Percentiles rank a stretch among this genome's conserved stretches.
phyloP scores from a whole-genome alignment of 441 rosid genomes.

The Erysimum cheiri region DNA sequence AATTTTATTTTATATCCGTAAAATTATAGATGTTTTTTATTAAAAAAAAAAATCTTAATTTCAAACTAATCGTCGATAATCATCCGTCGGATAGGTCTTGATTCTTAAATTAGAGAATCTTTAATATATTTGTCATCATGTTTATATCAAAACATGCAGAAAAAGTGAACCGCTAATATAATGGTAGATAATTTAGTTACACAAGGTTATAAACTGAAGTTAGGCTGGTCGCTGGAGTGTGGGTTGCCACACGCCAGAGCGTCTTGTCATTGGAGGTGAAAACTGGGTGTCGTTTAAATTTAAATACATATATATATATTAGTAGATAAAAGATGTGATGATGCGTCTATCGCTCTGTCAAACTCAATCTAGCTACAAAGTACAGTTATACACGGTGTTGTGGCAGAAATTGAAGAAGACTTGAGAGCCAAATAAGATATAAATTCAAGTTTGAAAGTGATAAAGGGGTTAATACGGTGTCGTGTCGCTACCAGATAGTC shows the following conservation, averaged over 20 bases:
- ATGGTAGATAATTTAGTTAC: background rate
- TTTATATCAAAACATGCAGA: background rate
- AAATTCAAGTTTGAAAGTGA: conserved; percentile 9
- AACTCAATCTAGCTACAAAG: conserved; percentile 35
- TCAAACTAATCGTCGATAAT: conserved; percentile 1
- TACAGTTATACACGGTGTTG: conserved; percentile 32
- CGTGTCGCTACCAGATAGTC: conserved; percentile 39
- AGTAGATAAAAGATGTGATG: conserved; percentile 22
- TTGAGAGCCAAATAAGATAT: conserved; percentile 5
- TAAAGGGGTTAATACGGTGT: conserved; percentile 30
- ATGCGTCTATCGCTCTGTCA: conserved; percentile 43
- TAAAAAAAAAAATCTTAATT: background rate
- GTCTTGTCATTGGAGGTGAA: conserved; percentile 37
- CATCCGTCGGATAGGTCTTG: background rate
- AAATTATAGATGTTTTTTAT: background rate
- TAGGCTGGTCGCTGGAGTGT: conserved; percentile 32
- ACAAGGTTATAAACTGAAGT: background rate
- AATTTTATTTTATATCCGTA: background rate
- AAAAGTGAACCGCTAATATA: background rate
- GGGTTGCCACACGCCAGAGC: conserved; percentile 32
- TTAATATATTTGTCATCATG: too few relatives aligned
- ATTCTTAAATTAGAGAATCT: background rate
- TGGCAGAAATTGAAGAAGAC: conserved; percentile 30
- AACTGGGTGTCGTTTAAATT: conserved; percentile 35
- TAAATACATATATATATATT: background rate